phyloP scores from a whole-genome alignment of 2,329 filamentous ascomycete species.

The Neospermospora avenae region DNA sequence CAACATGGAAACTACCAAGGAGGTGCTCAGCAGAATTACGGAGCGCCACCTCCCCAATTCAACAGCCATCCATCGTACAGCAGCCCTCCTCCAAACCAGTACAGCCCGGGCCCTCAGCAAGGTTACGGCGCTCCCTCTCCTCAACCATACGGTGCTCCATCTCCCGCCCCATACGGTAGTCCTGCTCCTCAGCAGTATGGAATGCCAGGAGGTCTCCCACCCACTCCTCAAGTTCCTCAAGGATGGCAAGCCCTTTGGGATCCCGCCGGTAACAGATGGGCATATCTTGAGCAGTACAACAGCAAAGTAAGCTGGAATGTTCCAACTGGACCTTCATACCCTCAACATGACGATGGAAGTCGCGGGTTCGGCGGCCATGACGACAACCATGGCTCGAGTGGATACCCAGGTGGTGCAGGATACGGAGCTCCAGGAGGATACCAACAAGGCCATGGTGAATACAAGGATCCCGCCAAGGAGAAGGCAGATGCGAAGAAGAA shows the following conservation, averaged over 20 bases:
- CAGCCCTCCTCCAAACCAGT: slow-evolving; percentile 14
- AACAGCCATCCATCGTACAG: slow-evolving; percentile 6
- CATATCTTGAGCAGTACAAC: slow-evolving; percentile 52
- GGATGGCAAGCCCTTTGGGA: slow-evolving; percentile 66
- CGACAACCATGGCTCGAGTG: neutral
- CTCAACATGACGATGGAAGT: slow-evolving; percentile 35
- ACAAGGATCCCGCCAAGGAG: slow-evolving; percentile 20
- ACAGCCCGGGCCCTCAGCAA: slow-evolving; percentile 8
- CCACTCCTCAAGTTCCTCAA: slow-evolving; percentile 48
- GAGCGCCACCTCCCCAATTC: slow-evolving; percentile 9
- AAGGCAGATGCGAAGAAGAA: slow-evolving; percentile 42
- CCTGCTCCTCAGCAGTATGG: slow-evolving; percentile 26
- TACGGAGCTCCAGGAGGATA: slow-evolving; percentile 22
- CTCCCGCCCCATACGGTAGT: slow-evolving; percentile 24
- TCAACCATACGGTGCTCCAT: slow-evolving; percentile 19
- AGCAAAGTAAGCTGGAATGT: slow-evolving; percentile 34
- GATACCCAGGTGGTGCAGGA: slow-evolving; percentile 15
- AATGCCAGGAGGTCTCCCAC: slow-evolving; percentile 24
- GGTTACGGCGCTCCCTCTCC: slow-evolving; percentile 25
- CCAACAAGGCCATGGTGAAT: slow-evolving; percentile 28
- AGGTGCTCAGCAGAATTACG: slow-evolving; percentile 12
- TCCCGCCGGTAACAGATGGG: slow-evolving; percentile 57
- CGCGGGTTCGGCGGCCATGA: slow-evolving; percentile 22
- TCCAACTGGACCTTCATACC: slow-evolving; percentile 41
- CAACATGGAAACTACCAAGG: slow-evolving; percentile 18